Base-by-base conservation (phyloP, 768 basidiomycete species). In the Strobilomyces confusus region DNA sequence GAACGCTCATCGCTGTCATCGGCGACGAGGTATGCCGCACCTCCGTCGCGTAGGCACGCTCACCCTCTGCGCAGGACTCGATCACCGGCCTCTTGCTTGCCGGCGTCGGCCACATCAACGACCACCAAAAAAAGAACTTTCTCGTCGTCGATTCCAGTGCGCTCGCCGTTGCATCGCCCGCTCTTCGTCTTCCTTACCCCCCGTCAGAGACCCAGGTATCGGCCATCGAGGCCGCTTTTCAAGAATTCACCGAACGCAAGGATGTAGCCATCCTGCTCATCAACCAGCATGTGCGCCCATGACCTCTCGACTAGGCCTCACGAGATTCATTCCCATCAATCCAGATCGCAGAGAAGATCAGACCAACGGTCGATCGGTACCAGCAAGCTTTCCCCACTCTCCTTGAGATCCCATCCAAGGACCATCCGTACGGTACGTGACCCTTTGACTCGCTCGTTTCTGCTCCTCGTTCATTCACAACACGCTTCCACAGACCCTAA, bases 341-440 rank as follows among this genome's bases (percentile, higher is more conserved):
- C 9, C 67, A 98, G 97, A 79, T 98, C 63, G 97, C 97, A 55
- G 97, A 98, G 77, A 92, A 90, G 78, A 99, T 99, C 58, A 78
- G 97, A 34, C 92, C 92, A 0, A 84, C 89, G 1, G 92, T 99
- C 13, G 97, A 99, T 72, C 85, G 86, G 63, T 99, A 99, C 70
- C 86, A 92, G 59, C 90, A 94, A 70, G 85, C 95, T 0, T 99
- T 99, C 75, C 97, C 97, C 20, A 93, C 97, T 0, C 74, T 99
- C 37, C 82, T 99, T 15, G 97, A 99, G 72, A 98, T 99, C 57
- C 97, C 97, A 23, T 94, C 92, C 51, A 98, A 98, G 70, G 95
- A 98, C 66, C 94, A 97, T 71, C 95, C 95, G 33, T 98, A 98
- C 63, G 95, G 95, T 95, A 49, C 54, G 81, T 72, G 37, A 40